phyloP scores from a whole-genome alignment of 1,284 basidiomycete species.

The Cutaneotrichosporon sp. region DNA sequence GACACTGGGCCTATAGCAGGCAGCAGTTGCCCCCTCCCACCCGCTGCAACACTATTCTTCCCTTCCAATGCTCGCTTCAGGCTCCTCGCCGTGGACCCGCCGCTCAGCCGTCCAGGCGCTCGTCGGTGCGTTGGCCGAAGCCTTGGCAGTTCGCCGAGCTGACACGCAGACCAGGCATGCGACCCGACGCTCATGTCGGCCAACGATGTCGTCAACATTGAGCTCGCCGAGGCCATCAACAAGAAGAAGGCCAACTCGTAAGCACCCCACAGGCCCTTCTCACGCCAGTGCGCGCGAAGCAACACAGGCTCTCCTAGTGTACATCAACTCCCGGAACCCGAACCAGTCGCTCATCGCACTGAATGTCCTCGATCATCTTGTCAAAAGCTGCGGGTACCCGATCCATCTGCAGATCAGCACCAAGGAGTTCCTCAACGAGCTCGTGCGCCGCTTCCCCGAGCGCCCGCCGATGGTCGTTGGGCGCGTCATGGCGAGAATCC shows the following conservation, averaged over 20 bases:
- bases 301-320: conserved; percentile 57
- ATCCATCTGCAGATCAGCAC: conserved; percentile 98
- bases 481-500: conserved; percentile 88
- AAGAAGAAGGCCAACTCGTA: conserved; percentile 95
- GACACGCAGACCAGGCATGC: conserved; percentile 67
- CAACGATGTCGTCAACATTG: conserved; percentile 88
- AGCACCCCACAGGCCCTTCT: conserved; percentile 44
- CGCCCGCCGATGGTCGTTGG: conserved; percentile 92
- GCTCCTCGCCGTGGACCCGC: conserved; percentile 37
- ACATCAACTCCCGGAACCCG: conserved; percentile 51
- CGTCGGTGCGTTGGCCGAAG: conserved; percentile 41
- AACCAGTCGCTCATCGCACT: conserved; percentile 45
- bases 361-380: conserved; percentile 83
- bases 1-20: conserved; percentile 2
- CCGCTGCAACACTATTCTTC: conserved; percentile 2
- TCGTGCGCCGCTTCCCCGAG: conserved; percentile 96
- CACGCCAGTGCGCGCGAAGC: conserved; percentile 40
- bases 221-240: conserved; percentile 91
- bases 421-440: conserved; percentile 97
- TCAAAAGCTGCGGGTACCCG: conserved; percentile 93
- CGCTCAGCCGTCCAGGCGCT: conserved; percentile 48
- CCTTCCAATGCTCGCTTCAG: conserved; percentile 33
- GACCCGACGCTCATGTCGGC: conserved; percentile 82
- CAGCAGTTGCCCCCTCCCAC: not conserved
- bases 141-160: not conserved